A percentile compares a stretch with the other conserved stretches of the same genome.
Conservation (phyloP, 139 green algal species). For the Chloropicon primus region DNA sequence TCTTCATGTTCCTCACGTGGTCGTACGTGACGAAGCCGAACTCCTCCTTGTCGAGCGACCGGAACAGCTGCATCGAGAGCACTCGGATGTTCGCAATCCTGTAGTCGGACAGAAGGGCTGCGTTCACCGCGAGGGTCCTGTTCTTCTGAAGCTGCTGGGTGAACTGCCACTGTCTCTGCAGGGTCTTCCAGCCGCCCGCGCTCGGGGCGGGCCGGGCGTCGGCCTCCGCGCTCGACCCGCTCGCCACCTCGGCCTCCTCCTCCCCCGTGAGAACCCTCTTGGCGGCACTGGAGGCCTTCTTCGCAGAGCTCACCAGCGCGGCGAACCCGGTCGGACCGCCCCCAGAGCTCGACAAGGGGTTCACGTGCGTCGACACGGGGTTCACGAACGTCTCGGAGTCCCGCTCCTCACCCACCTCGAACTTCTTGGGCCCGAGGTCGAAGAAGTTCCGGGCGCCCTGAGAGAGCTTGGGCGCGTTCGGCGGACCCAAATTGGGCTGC, state of each 20-base stretch:
- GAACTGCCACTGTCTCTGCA: neutral
- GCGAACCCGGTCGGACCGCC: neutral
- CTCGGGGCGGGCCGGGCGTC: too few relatives aligned
- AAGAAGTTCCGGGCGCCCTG: neutral
- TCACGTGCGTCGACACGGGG: neutral
- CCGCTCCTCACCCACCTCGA: neutral
- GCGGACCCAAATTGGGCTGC: neutral
- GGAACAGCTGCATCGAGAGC: neutral
- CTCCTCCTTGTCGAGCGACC: neutral
- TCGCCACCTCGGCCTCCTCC: neutral
- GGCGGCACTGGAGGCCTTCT: neutral
- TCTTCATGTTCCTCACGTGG: neutral
- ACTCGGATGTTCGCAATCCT: neutral
- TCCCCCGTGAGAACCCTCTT: neutral
- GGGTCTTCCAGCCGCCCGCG: neutral
- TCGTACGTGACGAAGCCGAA: neutral
- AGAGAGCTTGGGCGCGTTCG: neutral
- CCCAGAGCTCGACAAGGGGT: neutral
- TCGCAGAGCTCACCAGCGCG: neutral
- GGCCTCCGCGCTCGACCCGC: too few relatives aligned
- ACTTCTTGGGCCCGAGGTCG: neutral
- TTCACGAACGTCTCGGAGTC: neutral
- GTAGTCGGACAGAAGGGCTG: neutral
- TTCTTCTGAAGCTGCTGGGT: neutral
- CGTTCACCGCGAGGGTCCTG: neutral